Base-by-base conservation (phyloP, 305 asterid genomes). In the Rubia occidens region DNA sequence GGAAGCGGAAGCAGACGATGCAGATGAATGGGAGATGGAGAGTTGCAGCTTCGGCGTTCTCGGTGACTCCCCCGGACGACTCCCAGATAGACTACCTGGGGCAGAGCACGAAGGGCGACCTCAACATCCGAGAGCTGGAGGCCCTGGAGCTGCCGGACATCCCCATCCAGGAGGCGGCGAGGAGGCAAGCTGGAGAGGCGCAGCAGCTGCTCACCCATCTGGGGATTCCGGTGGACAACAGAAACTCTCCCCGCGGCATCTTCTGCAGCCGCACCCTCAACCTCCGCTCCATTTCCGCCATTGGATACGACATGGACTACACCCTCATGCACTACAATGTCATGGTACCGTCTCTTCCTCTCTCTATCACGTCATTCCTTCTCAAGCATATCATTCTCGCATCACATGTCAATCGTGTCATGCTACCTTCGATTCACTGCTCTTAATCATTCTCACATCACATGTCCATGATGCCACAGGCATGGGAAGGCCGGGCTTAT, bases 401-500 rank as follows among this genome's bases (percentile, higher is more conserved):
- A n/a, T n/a, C n/a, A n/a, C n/a, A n/a, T n/a, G n/a, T n/a, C n/a
- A n/a, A n/a, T n/a, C n/a, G n/a, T n/a, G n/a, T n/a, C n/a, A n/a
- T n/a, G n/a, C n/a, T n/a, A n/a, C n/a, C n/a, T n/a, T n/a, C n/a
- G n/a, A n/a, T n/a, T n/a, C n/a, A n/a, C n/a, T n/a, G n/a, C n/a
- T n/a, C n/a, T n/a, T n/a, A n/a, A n/a, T n/a, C n/a, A n/a, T n/a
- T n/a, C n/a, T n/a, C n/a, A n/a, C 35, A 32, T 32, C 35, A 3
- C 35, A 32, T 32, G 35, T 32, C 35, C 3, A 32, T 2, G 67
- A 45, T 82, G 78, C 72, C 88, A 88, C 88, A 90, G 97, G 97
- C 96, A 44, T 90, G 97, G 97, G 97, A 90, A 75, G 97, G 97
- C 69, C 87, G 97, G 86, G 97, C 97, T 71, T 90, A 90, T 64